Evolutionary conservation across 176 grass and related monocot species (phyloP).

Genomic region (Melocanna baccifera): DNA sequence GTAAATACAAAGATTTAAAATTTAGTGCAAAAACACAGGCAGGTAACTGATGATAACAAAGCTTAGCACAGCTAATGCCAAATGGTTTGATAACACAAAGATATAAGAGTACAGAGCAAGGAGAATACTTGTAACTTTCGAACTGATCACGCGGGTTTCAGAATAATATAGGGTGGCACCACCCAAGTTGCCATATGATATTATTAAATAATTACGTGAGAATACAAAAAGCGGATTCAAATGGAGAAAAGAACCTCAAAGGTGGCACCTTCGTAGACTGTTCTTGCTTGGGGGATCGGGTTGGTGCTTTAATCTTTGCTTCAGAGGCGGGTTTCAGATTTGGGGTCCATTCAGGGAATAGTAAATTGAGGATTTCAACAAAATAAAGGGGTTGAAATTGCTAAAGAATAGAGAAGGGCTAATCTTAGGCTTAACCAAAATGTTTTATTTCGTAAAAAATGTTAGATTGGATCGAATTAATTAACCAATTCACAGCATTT

Average conservation of each 20-base stretch:
- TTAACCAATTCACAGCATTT: not conserved
- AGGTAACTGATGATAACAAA: not conserved
- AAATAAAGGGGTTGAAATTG: not conserved
- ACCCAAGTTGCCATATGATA: not conserved
- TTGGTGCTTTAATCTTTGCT: constrained; percentile 36
- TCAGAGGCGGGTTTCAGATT: constrained; percentile 17
- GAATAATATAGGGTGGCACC: constrained; percentile 14
- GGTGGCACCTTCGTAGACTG: constrained; percentile 18
- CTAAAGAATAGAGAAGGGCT: not conserved
- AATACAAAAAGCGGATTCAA: constrained; percentile 7
- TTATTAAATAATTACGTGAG: constrained; percentile 8
- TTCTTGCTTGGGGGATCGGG: constrained; percentile 10
- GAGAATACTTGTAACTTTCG: constrained; percentile 20
- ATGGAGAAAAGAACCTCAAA: constrained; percentile 33
- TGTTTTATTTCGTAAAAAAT: not conserved
- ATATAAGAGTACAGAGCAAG: not conserved
- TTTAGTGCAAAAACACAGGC: constrained; percentile 1
- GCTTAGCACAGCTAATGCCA: constrained; percentile 1
- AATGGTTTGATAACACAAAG: not conserved
- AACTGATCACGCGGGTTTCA: constrained; percentile 10
- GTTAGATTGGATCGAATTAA: not conserved
- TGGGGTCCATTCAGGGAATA: not conserved
- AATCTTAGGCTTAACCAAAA: not conserved
- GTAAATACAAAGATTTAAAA: not conserved
- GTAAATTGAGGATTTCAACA: not conserved